Base-by-base conservation (phyloP, 2,329 filamentous ascomycete species). In the Aspergillus bombycis region DNA sequence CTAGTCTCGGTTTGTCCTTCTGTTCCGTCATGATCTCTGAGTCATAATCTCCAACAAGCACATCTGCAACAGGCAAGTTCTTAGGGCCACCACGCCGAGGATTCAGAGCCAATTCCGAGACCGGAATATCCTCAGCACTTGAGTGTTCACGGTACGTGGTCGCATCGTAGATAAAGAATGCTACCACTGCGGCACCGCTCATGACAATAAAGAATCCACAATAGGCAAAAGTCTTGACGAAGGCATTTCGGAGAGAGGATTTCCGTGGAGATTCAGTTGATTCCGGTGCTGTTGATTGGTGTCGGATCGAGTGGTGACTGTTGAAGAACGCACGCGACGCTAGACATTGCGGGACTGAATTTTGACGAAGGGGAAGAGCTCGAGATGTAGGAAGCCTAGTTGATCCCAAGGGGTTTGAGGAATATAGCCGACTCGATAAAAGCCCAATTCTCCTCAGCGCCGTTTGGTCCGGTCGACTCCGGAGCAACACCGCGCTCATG, bases 121-220 rank as follows among this genome's bases (percentile, higher is more conserved):
- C 91, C 57, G 90, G 86, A 62, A 97, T 88, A 70, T 97, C 94
- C 67, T 83, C 82, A 30, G 85, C 84, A 8, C 84, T 86, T 2
- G 86, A 80, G 54, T 89, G 84, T 67, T 93, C 90, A 63, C 87
- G 89, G 81, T 99, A 99, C 16, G 95, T 99, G 55, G 88, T 90
- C 11, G 94, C 90, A 81, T 99, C 95, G 81, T 96, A 99, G 70
- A 95, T 71, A 80, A 99, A 99, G 83, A 99, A 97, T 56, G 84
- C 91, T 23, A 93, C 79, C 8, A 98, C 84, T 7, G 91, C 84
- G 4, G 85, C 80, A 38, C 91, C 89, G 60, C 91, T 77, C 57
- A 94, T 84, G 9, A 89, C 82, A 43, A 95, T 84, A 57, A 94
- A 91, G 63, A 91, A 88, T 45, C 95, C 95, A 26, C 92, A 78